Base-by-base conservation (phyloP, 2,329 filamentous ascomycete genomes). In the Aureobasidium namibiae region DNA sequence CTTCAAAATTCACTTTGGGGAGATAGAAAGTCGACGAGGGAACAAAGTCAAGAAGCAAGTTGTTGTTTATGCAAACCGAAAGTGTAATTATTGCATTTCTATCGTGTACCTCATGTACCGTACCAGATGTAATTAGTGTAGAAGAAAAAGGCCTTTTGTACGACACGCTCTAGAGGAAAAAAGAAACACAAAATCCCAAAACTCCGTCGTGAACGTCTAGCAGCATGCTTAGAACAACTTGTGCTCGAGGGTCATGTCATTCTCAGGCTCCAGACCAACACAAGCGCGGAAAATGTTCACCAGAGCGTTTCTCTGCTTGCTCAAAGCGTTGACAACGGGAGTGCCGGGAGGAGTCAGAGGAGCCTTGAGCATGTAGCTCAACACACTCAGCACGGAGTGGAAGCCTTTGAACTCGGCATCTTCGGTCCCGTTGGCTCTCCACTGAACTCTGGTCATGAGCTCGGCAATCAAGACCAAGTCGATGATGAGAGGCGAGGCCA, bases 211-310 rank as follows among this genome's bases (percentile, higher is more conserved):
- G n/a, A 38, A 23, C 23, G 33, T 34, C 24, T 11, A 13, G 23
- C 1, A 26, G n/a, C 9, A 36, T 38, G 24, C 26, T 50, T 60
- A 69, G 73, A 96, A 92, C 64, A 97, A 83, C 85, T 97, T 99
- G 81, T 97, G 92, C 83, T 99, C 94, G 56, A 97, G 83, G 41
- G 92, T 96, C 94, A 99, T 99, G 74, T 99, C 94, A 60, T 87
- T 94, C 83, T 99, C 94, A 16, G 94, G 94, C 82, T 96, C 90
- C 62, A 99, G 83, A 65, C 94, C 94, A 68, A 99, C 87, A 70
- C 92, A 97, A 65, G 94, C 94, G 70, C 92, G 91, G 86, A 99
- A 95, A 77, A 99, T 96, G 81, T 99, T 99, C 75, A 89, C 94
- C 73, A 99, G 76, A 44, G 92, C 92, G 65, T 85, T 88, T 66